phyloP scores from a whole-genome alignment of 805 yeast species.

The Schizosaccharomyces octosporus region DNA sequence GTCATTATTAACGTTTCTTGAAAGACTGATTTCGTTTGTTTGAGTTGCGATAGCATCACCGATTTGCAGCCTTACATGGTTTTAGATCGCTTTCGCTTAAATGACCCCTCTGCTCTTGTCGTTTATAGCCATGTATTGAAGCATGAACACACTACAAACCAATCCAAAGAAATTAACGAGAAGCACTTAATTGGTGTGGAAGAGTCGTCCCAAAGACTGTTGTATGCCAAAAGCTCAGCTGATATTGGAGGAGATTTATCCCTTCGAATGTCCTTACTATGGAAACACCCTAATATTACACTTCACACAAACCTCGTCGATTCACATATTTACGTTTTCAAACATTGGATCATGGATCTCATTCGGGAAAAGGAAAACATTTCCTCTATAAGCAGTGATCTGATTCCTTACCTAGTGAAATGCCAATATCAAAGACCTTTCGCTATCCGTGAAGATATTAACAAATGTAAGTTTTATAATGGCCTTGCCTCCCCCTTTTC shows the following conservation, averaged over 20 bases:
- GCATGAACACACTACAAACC: neutral
- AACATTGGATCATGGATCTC: conserved; percentile 27
- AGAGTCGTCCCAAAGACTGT: neutral
- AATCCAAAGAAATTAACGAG: neutral
- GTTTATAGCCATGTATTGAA: neutral
- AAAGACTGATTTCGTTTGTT: conserved; percentile 36
- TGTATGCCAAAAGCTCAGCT: conserved; percentile 23
- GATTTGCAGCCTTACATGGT: conserved; percentile 76
- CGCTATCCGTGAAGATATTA: neutral
- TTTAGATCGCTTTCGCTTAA: conserved; percentile 52
- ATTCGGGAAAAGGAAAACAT: conserved; percentile 17
- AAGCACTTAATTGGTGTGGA: neutral
- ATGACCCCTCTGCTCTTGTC: conserved; percentile 13
- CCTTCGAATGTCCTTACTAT: conserved; percentile 63
- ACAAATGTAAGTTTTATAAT: neutral
- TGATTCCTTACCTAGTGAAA: conserved; percentile 4
- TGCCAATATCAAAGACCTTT: conserved; percentile 6
- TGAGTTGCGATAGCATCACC: conserved; percentile 87
- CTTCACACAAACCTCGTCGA: conserved; percentile 57
- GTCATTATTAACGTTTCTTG: neutral
- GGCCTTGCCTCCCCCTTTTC: conserved; percentile 16
- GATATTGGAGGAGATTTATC: conserved; percentile 47
- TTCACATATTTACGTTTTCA: conserved; percentile 45
- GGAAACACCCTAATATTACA: conserved; percentile 62
- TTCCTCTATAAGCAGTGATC: conserved; percentile 2